Base-by-base conservation (phyloP, 169 alveolate species). In the Babesia sp. region DNA sequence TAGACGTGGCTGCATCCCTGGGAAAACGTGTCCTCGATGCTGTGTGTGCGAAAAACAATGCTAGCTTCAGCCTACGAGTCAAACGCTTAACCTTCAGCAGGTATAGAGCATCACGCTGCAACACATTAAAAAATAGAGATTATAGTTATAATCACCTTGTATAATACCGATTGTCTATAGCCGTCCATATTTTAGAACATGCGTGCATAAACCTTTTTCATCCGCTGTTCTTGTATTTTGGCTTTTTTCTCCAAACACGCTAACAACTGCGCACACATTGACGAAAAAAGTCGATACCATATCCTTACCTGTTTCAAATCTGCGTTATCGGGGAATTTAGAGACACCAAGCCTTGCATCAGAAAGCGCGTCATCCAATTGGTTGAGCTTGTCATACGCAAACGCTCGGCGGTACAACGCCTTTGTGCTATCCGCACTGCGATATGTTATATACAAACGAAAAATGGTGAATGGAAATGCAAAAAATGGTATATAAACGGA, bases 321-420 rank as follows among this genome's bases (percentile, higher is more conserved):
- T 3, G 67, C 55, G 50, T 68, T 69, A 39, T 48, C 69, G 0
- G 86, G 73, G 73, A 36, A 44, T 29, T 54, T 58, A 22, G 50
- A 9, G 22, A 63, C 54, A 34, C 86, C 86, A 36, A 31, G 0
- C 2, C 71, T 39, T 1, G 81, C 79, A 55, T 71, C 83, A 22
- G 51, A 9, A 42, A 71, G 60, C 3, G 87, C 73, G 54, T 79
- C 37, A 18, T 79, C 87, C 16, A 79, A 57, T n/a, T 71, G 51
- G 44, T 79, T 79, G 29, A 79, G 34, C 71, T 79, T 79, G 61
- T 79, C 87, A 61, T 79, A 79, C 31, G 82, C 82, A 36, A 79
- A 34, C 11, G 84, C 78, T 9, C 83, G 70, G 46, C 83, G 68
- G 71, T 54, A 79, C 20, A 70, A 48, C 22, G 87, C 87, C 71